A percentile compares a stretch with the other conserved stretches of the same genome.
phyloP scores from a whole-genome alignment of 2,329 filamentous ascomycete species.

The Fusarium sororula region DNA sequence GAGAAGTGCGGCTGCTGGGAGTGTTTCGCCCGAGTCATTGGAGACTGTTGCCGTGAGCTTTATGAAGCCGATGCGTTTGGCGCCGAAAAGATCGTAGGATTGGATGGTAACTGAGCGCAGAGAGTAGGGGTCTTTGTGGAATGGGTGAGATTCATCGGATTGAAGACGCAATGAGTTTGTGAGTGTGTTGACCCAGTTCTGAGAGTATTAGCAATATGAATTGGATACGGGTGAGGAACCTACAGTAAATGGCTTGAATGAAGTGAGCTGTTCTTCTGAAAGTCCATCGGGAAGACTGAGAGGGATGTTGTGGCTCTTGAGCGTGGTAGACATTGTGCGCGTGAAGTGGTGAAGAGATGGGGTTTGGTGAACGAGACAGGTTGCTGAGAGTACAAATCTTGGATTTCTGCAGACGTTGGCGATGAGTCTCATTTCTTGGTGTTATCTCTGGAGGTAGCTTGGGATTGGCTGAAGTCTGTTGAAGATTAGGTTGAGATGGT shows the following conservation, averaged over 20 bases:
- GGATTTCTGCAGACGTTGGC: slow-evolving; percentile 1
- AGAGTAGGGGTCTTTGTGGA: slow-evolving; percentile 62
- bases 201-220: background rate
- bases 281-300: slow-evolving; percentile 57
- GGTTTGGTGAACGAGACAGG: background rate
- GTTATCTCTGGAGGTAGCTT: no score
- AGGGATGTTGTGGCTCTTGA: slow-evolving; percentile 46
- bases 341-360: background rate
- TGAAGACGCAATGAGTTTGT: slow-evolving; percentile 59
- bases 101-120: slow-evolving; percentile 63
- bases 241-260: slow-evolving; percentile 62
- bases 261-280: slow-evolving; percentile 54
- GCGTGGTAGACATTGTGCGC: slow-evolving; percentile 37
- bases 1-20: slow-evolving; percentile 66
- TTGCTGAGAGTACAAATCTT: background rate
- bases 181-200: slow-evolving; percentile 62
- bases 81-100: slow-evolving; percentile 62
- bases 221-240: background rate
- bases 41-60: slow-evolving; percentile 61
- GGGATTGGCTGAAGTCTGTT: background rate
- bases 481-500: background rate
- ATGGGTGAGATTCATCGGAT: slow-evolving; percentile 55
- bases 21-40: slow-evolving; percentile 57
- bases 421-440: slow-evolving; percentile 24
- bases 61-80: slow-evolving; percentile 62